Conservation (phyloP, 208 protist species). For the Angomonas deanei region DNA sequence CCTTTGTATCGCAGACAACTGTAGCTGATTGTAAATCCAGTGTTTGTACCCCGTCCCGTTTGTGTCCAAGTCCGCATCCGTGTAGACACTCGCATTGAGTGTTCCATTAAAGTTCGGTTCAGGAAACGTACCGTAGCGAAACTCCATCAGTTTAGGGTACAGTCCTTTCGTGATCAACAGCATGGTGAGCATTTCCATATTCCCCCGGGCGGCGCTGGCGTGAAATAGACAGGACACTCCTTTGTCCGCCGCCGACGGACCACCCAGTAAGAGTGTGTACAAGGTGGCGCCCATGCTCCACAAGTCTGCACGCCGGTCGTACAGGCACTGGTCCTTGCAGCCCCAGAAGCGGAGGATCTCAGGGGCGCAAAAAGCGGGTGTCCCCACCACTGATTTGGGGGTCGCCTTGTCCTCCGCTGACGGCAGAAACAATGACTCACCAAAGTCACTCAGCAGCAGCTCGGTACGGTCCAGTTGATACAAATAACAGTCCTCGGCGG, state of each 20-base stretch:
- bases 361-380: neutral
- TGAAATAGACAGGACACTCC: neutral
- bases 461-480: neutral
- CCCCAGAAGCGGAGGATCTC: neutral
- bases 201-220: neutral
- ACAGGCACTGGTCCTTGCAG: neutral
- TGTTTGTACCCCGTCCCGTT: neutral
- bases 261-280: neutral
- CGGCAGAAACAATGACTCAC: neutral
- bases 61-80: neutral
- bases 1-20: neutral
- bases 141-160: neutral
- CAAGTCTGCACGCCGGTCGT: neutral
- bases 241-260: neutral
- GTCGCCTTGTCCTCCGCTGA: neutral
- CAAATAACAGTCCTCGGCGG: too few relatives aligned
- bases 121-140: neutral
- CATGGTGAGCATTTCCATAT: neutral
- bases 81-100: neutral
- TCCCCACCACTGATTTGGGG: neutral
- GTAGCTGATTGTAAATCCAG: neutral
- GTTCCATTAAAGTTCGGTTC: neutral
- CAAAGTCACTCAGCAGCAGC: conserved; percentile 1
- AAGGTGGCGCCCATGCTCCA: conserved; percentile 1
- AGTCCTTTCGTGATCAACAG: neutral